Evolutionary conservation across 163 green algal species (phyloP), one percentile per base, ranked within the genome.

Genomic region (Picocystis sp.): DNA sequence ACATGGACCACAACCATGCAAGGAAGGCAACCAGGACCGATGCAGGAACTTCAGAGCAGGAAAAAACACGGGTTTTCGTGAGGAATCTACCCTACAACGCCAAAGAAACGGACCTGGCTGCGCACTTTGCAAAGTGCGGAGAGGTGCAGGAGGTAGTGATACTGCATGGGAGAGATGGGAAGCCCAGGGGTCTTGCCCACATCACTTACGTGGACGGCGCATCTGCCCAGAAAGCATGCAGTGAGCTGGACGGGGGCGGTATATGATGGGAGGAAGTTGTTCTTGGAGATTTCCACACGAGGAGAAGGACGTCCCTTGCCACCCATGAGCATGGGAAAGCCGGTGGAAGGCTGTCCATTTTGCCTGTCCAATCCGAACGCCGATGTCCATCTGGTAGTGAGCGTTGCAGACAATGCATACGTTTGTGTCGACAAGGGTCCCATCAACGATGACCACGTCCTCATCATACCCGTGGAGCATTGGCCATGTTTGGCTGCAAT

Each of bases 401-500:
- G 72, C 56, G 76, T 95, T 44, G 82, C 70, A 60, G 77, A 92
- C 43, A 81, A 94, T 49, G 70, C 55, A 21, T 94, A 94, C 63
- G 25, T 90, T 10, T 75, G 76, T 0, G 23, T 92, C 17, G 81
- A 92, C 71, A 93, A 94, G 73, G 87, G 87, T 2, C 63, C 78
- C 49, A 89, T 95, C 58, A 76, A 61, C 1, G 56, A 70, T 3
- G 22, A 65, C 10, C 87, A 96, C 66, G 74, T 80, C 51, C 73
- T 96, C 44, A 45, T 95, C 23, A 71, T 96, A 22, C 81, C 85
- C 17, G 82, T 95, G 23, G 87, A 93, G 58, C 87, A 96, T 69
- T 78, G 76, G 48, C 67, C 81, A 11, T 79, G 46, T 58, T 68
- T 51, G 3, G 23, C 21, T 62, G 25, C 55, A 9, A 52, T 77